Conservation (phyloP, 1,284 basidiomycete genomes). For the Athelia psychrophila region DNA sequence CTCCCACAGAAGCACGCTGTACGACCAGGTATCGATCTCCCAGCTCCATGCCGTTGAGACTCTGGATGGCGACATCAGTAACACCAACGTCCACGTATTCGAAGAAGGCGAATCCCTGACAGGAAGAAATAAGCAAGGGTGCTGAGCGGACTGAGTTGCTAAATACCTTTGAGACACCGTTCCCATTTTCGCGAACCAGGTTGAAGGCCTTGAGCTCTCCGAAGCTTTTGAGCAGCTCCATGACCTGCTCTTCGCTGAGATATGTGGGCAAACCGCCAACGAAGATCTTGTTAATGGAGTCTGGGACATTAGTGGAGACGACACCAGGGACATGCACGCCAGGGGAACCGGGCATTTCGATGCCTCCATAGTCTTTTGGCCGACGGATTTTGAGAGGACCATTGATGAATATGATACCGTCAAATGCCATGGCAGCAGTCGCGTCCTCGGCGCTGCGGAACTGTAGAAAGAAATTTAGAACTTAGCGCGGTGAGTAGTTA, state of each 20-base stretch:
- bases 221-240: constrained; percentile 96
- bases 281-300: constrained; percentile 97
- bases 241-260: constrained; percentile 95
- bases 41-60: constrained; percentile 96
- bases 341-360: constrained; percentile 49
- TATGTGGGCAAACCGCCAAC: constrained; percentile 95
- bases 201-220: constrained; percentile 98
- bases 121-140: constrained; percentile 2
- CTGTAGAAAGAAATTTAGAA: constrained; percentile 38
- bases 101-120: constrained; percentile 96
- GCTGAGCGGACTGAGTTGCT: not conserved
- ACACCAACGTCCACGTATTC: constrained; percentile 91
- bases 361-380: constrained; percentile 93
- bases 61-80: constrained; percentile 95
- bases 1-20: constrained; percentile 92
- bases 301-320: constrained; percentile 95
- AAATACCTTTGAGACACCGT: constrained; percentile 83
- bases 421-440: constrained; percentile 94
- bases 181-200: constrained; percentile 91
- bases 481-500: constrained; percentile 10
- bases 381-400: constrained; percentile 92
- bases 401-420: constrained; percentile 93
- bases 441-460: constrained; percentile 97
- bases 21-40: constrained; percentile 97
- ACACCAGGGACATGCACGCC: constrained; percentile 88